Base-by-base conservation (phyloP, 2,329 filamentous ascomycete genomes). In the Penicillium italicum region DNA sequence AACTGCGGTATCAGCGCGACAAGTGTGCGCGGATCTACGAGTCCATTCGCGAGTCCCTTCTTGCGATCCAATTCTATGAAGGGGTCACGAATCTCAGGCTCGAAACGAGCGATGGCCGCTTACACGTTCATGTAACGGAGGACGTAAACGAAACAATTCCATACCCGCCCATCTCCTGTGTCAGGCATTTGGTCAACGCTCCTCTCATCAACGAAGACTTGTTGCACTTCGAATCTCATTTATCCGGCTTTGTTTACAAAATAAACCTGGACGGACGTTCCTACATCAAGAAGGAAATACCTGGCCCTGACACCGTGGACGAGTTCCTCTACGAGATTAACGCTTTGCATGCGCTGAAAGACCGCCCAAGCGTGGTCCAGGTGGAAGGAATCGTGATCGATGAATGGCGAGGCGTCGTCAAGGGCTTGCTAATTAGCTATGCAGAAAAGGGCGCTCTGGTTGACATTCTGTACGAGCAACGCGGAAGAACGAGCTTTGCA, bases 321-420 rank as follows among this genome's bases (percentile, higher is more conserved):
- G 94, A 97, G 71, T 99, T 99, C 68, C 79, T 97, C 2, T 99
- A 99, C 72, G 94, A 99, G 75, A 89, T 97, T 71, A 97, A 97
- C 71, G 93, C 93, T 4, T 83, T 99, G n/a, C 87, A 89, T 71
- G 85, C 85, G 30, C 79, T 99, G 16, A 80, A 82, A 40, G 85
- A 83, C 54, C 90, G 90, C 1, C 79, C 80, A 6, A 87, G 88
- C 65, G 90, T 97, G 56, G 94, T 97, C 58, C 82, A 85, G 46
- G 91, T 97, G 65, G 87, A 92, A 65, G 94, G 91, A 6, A 83
- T 97, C 41, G 88, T 97, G 42, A 85, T 96, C 11, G 91, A 97
- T 70, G 89, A 95, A 57, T 76, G 80, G 14, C 81, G 82, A 47
- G 80, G 89, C 57, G 69, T 83, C 34, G 88, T 97, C 67, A 97